Evolutionary conservation across 2,329 filamentous ascomycete genomes (phyloP), one percentile per base, ranked within the genome.

Genomic region (Fusarium avenaceum): DNA sequence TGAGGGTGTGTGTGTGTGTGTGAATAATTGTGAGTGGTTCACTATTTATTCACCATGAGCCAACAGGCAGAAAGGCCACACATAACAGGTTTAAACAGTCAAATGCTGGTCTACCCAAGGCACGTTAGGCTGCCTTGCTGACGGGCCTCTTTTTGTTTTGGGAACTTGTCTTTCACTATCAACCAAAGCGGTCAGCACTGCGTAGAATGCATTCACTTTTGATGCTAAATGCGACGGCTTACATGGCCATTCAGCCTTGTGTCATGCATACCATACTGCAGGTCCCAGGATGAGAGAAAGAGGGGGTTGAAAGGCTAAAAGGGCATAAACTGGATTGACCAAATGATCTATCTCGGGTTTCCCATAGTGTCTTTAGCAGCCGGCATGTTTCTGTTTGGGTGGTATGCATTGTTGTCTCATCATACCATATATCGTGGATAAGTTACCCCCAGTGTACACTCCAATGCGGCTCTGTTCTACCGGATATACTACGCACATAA

Each of bases 61-160:
- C 51, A 58, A 57, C 51, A 64, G 59, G 59, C 51, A 64, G 44
- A 50, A 50, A 63, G 32, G 19, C 32, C 32, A 42, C 51, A 5
- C 24, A 39, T 19, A n/a, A 22, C 30, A 22, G 24, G 35, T 38
- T 33, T 33, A 33, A 33, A 33, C 13, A 15, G 30, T 15, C 9
- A 15, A 33, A 33, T 14, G 14, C 14, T 33, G 30, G 30, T 14
- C 30, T 30, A 30, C 28, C 28, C 4, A 30, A 15, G 1, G n/a
- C 20, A 19, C n/a, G 28, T 47, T 22, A 45, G 33, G n/a, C 26
- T 28, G 11, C 15, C 28, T 40, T 56, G 15, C 39, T 8, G 33
- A 33, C 43, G 22, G 24, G 26, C 28, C 28, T 42, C 19, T 19
- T 17, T 17, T 26, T 54, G 30, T 20, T 20, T 32, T 46, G 2